A percentile compares a stretch with the other conserved stretches of the same genome.
phyloP scores from a whole-genome alignment of 2,329 filamentous ascomycete species.

The Rhytidhysteron rufulum region DNA sequence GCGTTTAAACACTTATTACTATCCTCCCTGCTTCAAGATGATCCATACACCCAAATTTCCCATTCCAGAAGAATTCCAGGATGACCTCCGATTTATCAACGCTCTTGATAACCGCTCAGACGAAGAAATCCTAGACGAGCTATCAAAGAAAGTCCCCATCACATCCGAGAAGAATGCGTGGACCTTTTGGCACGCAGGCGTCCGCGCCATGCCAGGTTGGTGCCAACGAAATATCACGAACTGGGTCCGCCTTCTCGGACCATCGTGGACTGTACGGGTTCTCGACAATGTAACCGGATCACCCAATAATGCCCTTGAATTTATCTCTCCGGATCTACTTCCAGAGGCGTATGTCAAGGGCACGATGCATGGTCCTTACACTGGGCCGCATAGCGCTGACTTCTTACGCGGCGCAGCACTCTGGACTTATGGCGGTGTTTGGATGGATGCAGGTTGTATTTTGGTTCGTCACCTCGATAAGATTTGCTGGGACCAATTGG shows the following conservation, averaged over 20 bases:
- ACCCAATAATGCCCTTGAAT: conserved; percentile 38
- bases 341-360: conserved; percentile 39
- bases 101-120: conserved; percentile 15
- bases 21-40: conserved; percentile 1
- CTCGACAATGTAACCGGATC: conserved; percentile 37
- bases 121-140: conserved; percentile 15
- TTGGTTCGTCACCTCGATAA: conserved; percentile 36
- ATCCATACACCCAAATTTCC: not conserved
- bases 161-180: conserved; percentile 40
- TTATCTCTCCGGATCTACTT: conserved; percentile 28
- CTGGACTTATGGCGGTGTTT: conserved; percentile 38
- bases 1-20: no score
- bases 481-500: conserved; percentile 38
- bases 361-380: conserved; percentile 43
- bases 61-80: conserved; percentile 15
- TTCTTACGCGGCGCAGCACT: conserved; percentile 44
- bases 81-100: conserved; percentile 11
- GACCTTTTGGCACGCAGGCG: conserved; percentile 39
- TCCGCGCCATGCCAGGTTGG: conserved; percentile 36
- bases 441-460: conserved; percentile 41
- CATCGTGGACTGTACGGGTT: conserved; percentile 41
- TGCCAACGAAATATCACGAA: conserved; percentile 38
- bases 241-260: conserved; percentile 39
- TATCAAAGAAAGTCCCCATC: conserved; percentile 19
- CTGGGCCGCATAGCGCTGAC: conserved; percentile 46